These are phyloP conservation scores for Coemansia asiatica DNA, from an alignment of 192 early-diverging fungal species.

Conservation along the genomic window DNA sequence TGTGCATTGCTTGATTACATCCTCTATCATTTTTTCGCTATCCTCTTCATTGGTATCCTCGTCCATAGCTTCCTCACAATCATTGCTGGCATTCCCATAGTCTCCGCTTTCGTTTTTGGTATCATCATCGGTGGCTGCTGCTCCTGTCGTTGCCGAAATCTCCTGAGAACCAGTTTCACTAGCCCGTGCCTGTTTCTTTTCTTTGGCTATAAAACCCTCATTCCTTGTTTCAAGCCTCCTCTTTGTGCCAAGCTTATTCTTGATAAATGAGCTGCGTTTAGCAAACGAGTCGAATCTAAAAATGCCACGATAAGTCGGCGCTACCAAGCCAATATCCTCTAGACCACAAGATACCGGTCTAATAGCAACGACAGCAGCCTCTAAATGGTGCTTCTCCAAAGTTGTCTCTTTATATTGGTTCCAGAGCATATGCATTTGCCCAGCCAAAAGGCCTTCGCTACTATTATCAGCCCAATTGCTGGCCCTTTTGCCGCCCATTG, in stretches of 20 bases:
- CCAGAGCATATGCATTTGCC: slow-evolving; percentile 26
- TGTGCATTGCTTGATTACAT: slow-evolving; percentile 14
- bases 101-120: too few relatives aligned
- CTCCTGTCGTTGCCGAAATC: too few relatives aligned
- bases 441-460: too few relatives aligned
- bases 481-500: not conserved
- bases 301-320: slow-evolving; percentile 29
- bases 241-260: slow-evolving; percentile 20
- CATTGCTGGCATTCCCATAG: not conserved
- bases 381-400: not conserved
- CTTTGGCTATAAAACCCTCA: slow-evolving; percentile 11
- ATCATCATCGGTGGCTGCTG: not conserved
- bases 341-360: slow-evolving; percentile 39
- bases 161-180: not conserved
- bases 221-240: slow-evolving; percentile 18
- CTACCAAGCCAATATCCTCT: slow-evolving; percentile 32
- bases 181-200: not conserved
- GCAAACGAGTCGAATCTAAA: slow-evolving; percentile 25
- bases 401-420: not conserved
- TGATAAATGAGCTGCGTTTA: slow-evolving; percentile 11
- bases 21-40: slow-evolving; percentile 6
- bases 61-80: not conserved
- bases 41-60: not conserved
- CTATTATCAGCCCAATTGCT: not conserved
- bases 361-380: slow-evolving; percentile 23